These are phyloP conservation scores for Garcia nutans DNA, from an alignment of 345 rosid genomes.

Conservation along the genomic window DNA sequence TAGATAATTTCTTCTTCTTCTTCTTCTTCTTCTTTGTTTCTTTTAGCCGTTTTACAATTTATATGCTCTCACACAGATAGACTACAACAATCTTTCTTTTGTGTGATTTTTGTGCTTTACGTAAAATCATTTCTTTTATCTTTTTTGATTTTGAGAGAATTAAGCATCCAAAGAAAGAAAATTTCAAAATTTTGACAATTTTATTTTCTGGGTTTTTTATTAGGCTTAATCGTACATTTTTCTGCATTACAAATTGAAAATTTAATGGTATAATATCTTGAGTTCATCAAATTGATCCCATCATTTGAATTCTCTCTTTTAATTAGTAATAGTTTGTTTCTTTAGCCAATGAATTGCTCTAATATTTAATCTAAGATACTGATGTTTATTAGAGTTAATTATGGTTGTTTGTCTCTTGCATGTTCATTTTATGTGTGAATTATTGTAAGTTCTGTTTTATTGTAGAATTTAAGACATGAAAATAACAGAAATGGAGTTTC, in stretches of 20 bases:
- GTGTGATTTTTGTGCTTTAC: conserved; percentile 3
- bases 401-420: neutral
- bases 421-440: conserved; percentile 23
- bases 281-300: conserved; percentile 1
- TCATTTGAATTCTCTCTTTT: neutral
- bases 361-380: neutral
- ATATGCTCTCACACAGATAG: neutral
- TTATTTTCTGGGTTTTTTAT: neutral
- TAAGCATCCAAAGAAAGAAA: conserved; percentile 4
- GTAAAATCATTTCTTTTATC: neutral
- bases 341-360: too few relatives aligned
- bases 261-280: too few relatives aligned
- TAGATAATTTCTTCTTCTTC: neutral
- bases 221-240: neutral
- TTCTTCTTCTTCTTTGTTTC: neutral
- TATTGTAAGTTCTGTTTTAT: conserved; percentile 11
- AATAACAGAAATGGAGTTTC: neutral
- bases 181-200: neutral
- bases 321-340: too few relatives aligned
- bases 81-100: conserved; percentile 1
- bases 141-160: neutral
- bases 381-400: neutral
- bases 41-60: neutral
- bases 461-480: conserved; percentile 5
- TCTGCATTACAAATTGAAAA: too few relatives aligned